Percentiles rank a stretch among this genome's conserved stretches.
Evolutionary conservation across 2,329 filamentous ascomycete species (phyloP).

Genomic region (Aureobasidium vineae): DNA sequence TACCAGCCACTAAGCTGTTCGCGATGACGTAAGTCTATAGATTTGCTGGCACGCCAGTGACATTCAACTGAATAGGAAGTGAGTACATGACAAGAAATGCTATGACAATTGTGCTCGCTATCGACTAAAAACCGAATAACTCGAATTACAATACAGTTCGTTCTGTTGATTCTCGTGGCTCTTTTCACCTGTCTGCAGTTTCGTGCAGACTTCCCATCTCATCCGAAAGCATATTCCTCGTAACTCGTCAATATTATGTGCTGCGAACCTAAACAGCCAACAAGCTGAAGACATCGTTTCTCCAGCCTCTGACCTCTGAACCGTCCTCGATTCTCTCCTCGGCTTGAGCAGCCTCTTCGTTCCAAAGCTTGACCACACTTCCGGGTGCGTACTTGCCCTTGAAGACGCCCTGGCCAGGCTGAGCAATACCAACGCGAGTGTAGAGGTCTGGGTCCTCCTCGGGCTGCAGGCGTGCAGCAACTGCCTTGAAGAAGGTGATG

Average conservation of each 20-base stretch:
- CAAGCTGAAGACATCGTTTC: slow-evolving; percentile 76
- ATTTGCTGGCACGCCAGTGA: slow-evolving; percentile 2
- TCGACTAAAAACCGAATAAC: not conserved
- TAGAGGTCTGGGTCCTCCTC: slow-evolving; percentile 74
- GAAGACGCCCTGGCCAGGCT: slow-evolving; percentile 65
- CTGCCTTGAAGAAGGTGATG: slow-evolving; percentile 76
- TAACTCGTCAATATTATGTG: slow-evolving; percentile 4
- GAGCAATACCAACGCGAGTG: slow-evolving; percentile 66
- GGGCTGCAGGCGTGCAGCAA: slow-evolving; percentile 71
- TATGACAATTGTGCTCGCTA: not conserved
- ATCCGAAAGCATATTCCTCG: slow-evolving; percentile 8
- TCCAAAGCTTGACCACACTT: slow-evolving; percentile 86
- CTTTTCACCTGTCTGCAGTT: not conserved
- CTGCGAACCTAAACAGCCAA: not conserved
- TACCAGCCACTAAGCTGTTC: slow-evolving; percentile 3
- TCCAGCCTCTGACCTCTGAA: slow-evolving; percentile 69
- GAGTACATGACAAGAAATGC: not conserved
- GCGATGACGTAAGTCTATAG: not conserved
- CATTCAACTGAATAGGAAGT: not conserved
- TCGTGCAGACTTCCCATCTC: not conserved
- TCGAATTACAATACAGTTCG: slow-evolving; percentile 3
- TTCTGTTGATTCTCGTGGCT: slow-evolving; percentile 2
- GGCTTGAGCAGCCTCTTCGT: slow-evolving; percentile 70
- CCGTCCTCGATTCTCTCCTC: slow-evolving; percentile 69
- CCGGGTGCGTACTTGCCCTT: slow-evolving; percentile 83